Base-by-base conservation (phyloP, 2,329 filamentous ascomycete species). In the Phialemoniopsis sp. region DNA sequence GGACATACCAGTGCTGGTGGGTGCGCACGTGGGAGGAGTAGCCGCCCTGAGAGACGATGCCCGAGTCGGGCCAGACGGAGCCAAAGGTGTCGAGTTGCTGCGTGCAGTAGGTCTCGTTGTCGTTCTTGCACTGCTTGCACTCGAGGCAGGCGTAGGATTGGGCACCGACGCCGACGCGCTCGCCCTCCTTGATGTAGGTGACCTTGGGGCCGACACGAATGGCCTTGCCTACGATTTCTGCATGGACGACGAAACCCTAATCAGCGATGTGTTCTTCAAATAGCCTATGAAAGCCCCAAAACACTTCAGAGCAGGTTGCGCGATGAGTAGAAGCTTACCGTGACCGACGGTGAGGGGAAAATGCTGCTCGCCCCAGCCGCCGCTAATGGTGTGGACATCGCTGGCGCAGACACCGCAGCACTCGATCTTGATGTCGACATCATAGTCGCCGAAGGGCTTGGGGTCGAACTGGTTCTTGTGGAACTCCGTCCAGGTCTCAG, bases 391-490 rank as follows among this genome's bases (percentile, higher is more conserved):
- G 64, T 87, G 84, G 35, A 85, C 69, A 55, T 89, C 84, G 49
- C 78, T 84, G 50, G 82, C 79, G 59, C 85, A 89, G 39, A 89
- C 73, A 55, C 87, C 86, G 56, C 87, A 91, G 57, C 78, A 82
- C 49, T 89, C 82, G 54, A 95, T 84, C 70, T 90, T 85, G 64
- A 95, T 79, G 59, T 95, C 89, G 53, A 95, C 80, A 58, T 95
- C 89, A 63, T 87, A 77, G 59, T 90, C 87, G 48, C 84, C 87
- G 59, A 94, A 94, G 14, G 86, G 85, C 70, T 94, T 93, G 42
- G 90, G 81, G 51, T 82, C 77, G 70, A 88, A 89, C 70, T 90
- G 62, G 56, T 84, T 80, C 66, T 87, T 85, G 54, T 82, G 69
- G 55, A 82, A 80, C 21, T 26, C 21, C 6, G 21, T 26, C 21